Conservation (phyloP, 2,329 filamentous ascomycete species). For the Phaeophleospora eucalypticola region DNA sequence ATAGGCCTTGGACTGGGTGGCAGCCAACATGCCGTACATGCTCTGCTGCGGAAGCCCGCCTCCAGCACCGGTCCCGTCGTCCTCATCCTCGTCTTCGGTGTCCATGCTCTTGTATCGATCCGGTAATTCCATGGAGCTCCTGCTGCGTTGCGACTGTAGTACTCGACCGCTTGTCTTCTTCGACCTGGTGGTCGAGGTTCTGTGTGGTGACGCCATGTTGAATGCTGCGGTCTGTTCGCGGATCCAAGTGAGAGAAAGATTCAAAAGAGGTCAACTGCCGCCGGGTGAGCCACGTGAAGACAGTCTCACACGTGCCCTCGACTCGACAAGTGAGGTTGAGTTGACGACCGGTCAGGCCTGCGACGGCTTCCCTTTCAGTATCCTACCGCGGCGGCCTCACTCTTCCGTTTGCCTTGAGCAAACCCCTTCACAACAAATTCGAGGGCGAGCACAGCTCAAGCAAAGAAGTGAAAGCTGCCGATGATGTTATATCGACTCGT, state of each 20-base stretch:
- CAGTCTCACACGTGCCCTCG: constrained; percentile 6
- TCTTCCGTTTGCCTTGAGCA: not conserved
- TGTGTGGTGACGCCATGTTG: constrained; percentile 6
- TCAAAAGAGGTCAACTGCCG: not conserved
- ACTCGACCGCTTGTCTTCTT: constrained; percentile 1
- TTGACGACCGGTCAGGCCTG: constrained; percentile 1
- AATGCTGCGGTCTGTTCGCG: not conserved
- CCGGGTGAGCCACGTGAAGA: constrained; percentile 6
- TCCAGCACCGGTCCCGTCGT: constrained; percentile 18
- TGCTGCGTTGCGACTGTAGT: constrained; percentile 3
- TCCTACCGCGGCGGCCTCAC: not conserved
- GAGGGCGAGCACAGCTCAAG: not conserved
- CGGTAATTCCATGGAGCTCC: constrained; percentile 16
- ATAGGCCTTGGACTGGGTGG: constrained; percentile 76
- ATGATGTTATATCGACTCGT: not conserved
- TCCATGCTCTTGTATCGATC: constrained; percentile 16
- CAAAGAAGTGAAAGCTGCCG: constrained; percentile 3
- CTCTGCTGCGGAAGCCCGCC: constrained; percentile 79
- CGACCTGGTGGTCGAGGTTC: not conserved
- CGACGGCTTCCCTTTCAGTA: not conserved
- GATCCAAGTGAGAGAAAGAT: constrained; percentile 1
- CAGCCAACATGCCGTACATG: constrained; percentile 87
- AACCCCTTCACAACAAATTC: not conserved
- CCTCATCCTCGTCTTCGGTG: constrained; percentile 17
- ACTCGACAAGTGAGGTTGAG: not conserved